These are phyloP conservation scores for Chrysosporium queenslandicum DNA, from an alignment of 2,329 filamentous ascomycete genomes.

Conservation along the genomic window DNA sequence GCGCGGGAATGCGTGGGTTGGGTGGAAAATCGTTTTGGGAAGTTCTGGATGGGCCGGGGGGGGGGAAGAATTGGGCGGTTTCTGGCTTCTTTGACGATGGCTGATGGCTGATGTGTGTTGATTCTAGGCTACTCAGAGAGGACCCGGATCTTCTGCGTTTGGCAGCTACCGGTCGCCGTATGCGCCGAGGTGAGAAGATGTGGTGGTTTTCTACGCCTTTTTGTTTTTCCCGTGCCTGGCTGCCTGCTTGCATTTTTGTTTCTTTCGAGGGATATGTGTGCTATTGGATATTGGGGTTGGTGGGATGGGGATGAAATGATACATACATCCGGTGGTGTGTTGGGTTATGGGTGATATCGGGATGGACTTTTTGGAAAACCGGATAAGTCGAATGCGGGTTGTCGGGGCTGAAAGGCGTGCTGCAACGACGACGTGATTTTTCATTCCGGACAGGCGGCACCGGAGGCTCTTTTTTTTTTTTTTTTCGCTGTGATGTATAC, in stretches of 20 bases:
- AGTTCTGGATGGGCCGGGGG: too few relatives aligned
- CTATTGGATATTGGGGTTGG: too few relatives aligned
- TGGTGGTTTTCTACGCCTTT: neutral
- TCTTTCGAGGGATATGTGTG: neutral
- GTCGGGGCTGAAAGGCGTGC: too few relatives aligned
- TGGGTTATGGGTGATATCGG: neutral
- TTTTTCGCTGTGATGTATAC: neutral
- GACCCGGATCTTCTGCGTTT: conserved; percentile 3
- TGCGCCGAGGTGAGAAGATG: conserved; percentile 49
- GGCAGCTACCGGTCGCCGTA: conserved; percentile 46
- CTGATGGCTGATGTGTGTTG: neutral
- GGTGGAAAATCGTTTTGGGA: too few relatives aligned
- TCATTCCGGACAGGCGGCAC: neutral
- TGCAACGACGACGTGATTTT: too few relatives aligned
- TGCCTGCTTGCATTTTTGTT: neutral
- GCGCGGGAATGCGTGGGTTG: too few relatives aligned
- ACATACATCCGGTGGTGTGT: too few relatives aligned
- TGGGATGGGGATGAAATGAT: too few relatives aligned
- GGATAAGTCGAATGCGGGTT: too few relatives aligned
- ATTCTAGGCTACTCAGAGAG: conserved; percentile 10
- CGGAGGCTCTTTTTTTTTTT: too few relatives aligned
- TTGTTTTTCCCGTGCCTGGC: neutral
- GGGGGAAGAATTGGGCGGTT: too few relatives aligned
- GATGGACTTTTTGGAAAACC: neutral
- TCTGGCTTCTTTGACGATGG: neutral